These are phyloP conservation scores for Colletotrichum kahawae DNA, from an alignment of 2,329 filamentous ascomycete species.

Conservation along the genomic window DNA sequence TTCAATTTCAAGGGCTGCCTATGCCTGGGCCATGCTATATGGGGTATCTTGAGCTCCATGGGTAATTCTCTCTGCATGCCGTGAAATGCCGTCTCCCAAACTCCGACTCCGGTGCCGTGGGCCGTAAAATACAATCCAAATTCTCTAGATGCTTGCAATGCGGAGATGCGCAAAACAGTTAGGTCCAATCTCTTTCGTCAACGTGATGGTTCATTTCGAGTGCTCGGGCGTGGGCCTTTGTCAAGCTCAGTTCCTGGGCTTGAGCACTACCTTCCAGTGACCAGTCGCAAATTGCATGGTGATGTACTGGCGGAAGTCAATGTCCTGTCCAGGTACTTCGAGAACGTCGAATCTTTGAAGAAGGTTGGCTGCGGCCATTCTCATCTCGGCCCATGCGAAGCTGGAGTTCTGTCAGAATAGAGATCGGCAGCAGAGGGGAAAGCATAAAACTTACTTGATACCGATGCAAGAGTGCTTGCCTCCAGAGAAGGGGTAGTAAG, in stretches of 20 bases:
- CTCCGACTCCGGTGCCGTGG: neutral
- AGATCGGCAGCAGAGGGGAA: neutral
- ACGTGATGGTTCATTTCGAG: neutral
- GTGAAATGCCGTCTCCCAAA: neutral
- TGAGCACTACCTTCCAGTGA: conserved; percentile 37
- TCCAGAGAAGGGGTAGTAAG: conserved; percentile 22
- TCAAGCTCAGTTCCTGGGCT: conserved; percentile 25
- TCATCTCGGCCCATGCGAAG: conserved; percentile 30
- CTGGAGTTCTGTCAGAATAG: neutral
- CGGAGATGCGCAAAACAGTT: neutral
- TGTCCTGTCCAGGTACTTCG: conserved; percentile 25
- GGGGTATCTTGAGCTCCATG: neutral
- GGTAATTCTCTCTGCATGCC: neutral
- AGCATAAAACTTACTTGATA: conserved; percentile 21
- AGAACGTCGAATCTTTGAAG: conserved; percentile 27
- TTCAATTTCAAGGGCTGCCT: neutral
- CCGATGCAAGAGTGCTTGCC: conserved; percentile 30
- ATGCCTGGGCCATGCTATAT: neutral
- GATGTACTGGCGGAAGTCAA: conserved; percentile 29
- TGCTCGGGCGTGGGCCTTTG: fast-evolving
- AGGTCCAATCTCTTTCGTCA: neutral
- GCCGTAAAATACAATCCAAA: neutral
- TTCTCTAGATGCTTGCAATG: neutral
- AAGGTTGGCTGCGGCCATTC: conserved; percentile 27
- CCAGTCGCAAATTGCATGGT: conserved; percentile 28